phyloP scores from a whole-genome alignment of 106 monocot species.

The Dioscorea alata region DNA sequence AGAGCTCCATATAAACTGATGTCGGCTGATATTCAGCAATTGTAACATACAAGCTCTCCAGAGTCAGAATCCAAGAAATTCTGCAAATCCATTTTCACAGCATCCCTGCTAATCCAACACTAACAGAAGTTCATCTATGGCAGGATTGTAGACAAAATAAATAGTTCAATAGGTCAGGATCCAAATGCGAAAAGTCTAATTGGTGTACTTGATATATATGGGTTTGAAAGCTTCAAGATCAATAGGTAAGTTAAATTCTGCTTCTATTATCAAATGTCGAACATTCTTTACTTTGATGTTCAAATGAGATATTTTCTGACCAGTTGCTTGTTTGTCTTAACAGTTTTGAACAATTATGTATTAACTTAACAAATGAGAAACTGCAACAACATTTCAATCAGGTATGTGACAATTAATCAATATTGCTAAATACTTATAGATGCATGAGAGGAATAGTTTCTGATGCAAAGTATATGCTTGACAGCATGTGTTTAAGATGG shows the following conservation, averaged over 20 bases:
- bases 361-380: conserved; percentile 94
- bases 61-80: too few species aligned
- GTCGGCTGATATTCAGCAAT: too few species aligned
- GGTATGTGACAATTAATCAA: conserved; percentile 22
- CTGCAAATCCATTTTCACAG: too few species aligned
- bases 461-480: conserved; percentile 6
- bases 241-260: conserved; percentile 53
- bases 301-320: neutral
- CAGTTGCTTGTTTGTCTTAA: conserved; percentile 9
- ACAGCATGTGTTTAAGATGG: conserved; percentile 98
- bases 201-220: conserved; percentile 98
- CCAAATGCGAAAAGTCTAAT: conserved; percentile 66
- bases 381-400: conserved; percentile 98
- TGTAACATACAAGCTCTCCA: too few species aligned
- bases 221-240: conserved; percentile 94
- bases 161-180: conserved; percentile 94
- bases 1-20: too few species aligned
- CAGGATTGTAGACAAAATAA: conserved; percentile 97
- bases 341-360: conserved; percentile 94
- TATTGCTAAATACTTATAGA: neutral
- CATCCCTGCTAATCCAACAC: neutral
- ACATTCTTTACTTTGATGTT: too few species aligned
- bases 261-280: neutral
- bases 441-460: neutral
- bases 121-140: neutral